Evolutionary conservation across 2,329 filamentous ascomycete species (phyloP).

Genomic region (Paraphoma chrysanthemicola): DNA sequence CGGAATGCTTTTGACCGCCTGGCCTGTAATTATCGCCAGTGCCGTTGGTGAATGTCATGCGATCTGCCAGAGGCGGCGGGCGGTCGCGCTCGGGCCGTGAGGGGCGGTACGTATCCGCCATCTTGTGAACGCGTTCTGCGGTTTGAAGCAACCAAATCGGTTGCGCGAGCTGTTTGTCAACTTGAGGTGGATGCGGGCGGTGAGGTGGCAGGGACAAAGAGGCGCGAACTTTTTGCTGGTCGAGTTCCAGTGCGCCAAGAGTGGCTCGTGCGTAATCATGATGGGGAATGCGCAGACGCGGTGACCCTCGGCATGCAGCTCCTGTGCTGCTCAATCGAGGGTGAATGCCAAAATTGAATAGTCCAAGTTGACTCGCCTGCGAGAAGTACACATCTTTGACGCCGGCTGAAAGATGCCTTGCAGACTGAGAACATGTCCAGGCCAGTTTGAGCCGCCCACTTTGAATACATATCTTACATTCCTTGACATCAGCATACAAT

Average conservation of each 20-base stretch:
- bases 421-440: too few species aligned
- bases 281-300: background rate
- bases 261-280: slow-evolving; percentile 6
- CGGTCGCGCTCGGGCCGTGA: slow-evolving; percentile 22
- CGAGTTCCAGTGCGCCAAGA: slow-evolving; percentile 17
- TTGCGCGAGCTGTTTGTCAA: slow-evolving; percentile 5
- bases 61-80: slow-evolving; percentile 29
- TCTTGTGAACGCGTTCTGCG: slow-evolving; percentile 12
- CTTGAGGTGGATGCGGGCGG: slow-evolving; percentile 4
- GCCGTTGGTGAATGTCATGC: slow-evolving; percentile 37
- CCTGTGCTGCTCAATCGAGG: too few species aligned
- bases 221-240: slow-evolving; percentile 23
- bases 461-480: slow-evolving; percentile 19
- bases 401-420: too few species aligned
- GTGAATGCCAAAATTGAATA: too few species aligned
- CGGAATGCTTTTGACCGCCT: slow-evolving; percentile 20
- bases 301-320: background rate
- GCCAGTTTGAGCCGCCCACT: too few species aligned
- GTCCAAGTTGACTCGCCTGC: too few species aligned
- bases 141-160: slow-evolving; percentile 3
- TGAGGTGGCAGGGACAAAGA: slow-evolving; percentile 7
- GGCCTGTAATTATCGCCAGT: slow-evolving; percentile 38
- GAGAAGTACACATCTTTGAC: too few species aligned
- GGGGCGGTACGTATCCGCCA: slow-evolving; percentile 39
- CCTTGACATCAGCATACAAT: slow-evolving; percentile 12